Evolutionary conservation across 2,329 filamentous ascomycete genomes (phyloP).

Genomic region (Chrysoporthe austroafricana): DNA sequence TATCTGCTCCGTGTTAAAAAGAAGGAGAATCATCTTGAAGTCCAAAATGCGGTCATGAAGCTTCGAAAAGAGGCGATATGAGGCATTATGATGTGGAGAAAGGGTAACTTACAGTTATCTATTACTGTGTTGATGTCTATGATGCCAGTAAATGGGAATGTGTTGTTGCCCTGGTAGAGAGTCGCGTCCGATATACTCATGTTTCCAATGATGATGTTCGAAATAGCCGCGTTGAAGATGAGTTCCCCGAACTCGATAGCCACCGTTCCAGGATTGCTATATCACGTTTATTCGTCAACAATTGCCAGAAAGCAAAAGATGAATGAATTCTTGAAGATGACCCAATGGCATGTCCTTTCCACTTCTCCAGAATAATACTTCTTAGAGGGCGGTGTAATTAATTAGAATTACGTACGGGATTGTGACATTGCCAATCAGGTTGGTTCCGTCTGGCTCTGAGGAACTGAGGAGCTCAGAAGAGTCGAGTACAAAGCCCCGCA

Average conservation of each 20-base stretch:
- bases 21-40: neutral
- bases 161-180: constrained; percentile 16
- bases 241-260: constrained; percentile 15
- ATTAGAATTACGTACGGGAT: constrained; percentile 6
- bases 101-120: neutral
- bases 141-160: constrained; percentile 15
- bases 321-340: neutral
- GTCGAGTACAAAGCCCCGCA: constrained; percentile 15
- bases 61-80: neutral
- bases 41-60: neutral
- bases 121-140: constrained; percentile 11
- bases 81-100: neutral
- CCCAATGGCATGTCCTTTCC: neutral
- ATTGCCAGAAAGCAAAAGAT: neutral
- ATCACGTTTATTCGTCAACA: neutral
- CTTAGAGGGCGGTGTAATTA: neutral
- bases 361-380: neutral
- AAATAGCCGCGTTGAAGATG: constrained; percentile 14
- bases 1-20: neutral
- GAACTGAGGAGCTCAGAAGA: constrained; percentile 1
- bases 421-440: constrained; percentile 15
- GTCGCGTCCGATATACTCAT: constrained; percentile 12
- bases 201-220: constrained; percentile 12
- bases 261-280: constrained; percentile 9
- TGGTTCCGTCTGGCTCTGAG: constrained; percentile 9